Base-by-base conservation (phyloP, 305 asterid species). In the Fraxinus latifolia region DNA sequence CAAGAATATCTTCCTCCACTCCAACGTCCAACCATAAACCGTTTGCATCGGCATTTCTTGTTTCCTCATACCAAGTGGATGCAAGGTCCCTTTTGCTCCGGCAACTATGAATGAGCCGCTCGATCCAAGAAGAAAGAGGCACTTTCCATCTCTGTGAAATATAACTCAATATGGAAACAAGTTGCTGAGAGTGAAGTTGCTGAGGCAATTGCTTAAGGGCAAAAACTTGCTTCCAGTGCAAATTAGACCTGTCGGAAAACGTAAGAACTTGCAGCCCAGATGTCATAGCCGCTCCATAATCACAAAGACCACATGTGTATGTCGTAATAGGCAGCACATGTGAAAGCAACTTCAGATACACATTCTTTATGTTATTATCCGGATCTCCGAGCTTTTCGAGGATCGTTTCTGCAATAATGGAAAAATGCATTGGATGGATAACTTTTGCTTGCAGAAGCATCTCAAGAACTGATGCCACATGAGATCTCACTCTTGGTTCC, bases 131-230 rank as follows among this genome's bases (percentile, higher is more conserved):
- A 83, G 98, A 90, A 81, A 96, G 88, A 82, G 98, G 94, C 74
- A 89, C 97, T 88, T 94, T 94, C 98, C 98, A 96, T 85, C 98
- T 91, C 89, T 93, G 99, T 77, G 99, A 94, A 81, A 96, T 90
- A 90, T 92, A 96, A 89, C 97, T 93, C 91, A 96, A 90, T 85
- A 94, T 85, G 80, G 98, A 89, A 89, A 96, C 97, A 85, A 96
- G 94, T 78, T 96, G 99, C 88, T 94, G 98, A 55, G 99, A 92
- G 78, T 94, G 98, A 86, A 96, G 91, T 85, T 90, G 93, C 85
- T 89, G 97, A 31, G 97, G 94, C 88, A 93, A 86, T 88, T 91
- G 92, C 92, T 91, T 91, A 65, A 96, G 93, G 77, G 98, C 94
- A 93, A 96, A 93, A 76, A 94, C 86, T 87, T 93, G 97, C 90